Conservation (phyloP, 2,329 filamentous ascomycete genomes). For the Xylariaceae sp. region DNA sequence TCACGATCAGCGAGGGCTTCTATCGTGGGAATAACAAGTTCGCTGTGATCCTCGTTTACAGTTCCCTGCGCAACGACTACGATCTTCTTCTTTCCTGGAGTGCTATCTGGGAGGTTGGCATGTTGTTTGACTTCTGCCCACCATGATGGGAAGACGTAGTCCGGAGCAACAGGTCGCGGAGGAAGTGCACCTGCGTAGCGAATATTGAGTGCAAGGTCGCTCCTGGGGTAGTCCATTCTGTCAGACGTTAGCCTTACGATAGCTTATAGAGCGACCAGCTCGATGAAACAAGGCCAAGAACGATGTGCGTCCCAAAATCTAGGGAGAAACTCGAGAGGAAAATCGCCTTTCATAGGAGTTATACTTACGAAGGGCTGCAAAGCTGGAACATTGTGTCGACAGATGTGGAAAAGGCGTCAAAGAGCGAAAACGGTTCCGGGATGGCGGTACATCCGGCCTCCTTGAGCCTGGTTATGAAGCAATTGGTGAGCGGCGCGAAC, state of each 20-base stretch:
- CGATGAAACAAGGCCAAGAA: too few relatives aligned
- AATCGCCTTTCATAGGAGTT: too few relatives aligned
- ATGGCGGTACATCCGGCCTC: constrained; percentile 8
- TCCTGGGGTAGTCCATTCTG: constrained; percentile 31
- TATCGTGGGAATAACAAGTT: constrained; percentile 45
- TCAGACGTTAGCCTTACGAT: too few relatives aligned
- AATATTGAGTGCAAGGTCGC: constrained; percentile 35
- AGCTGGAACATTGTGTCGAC: constrained; percentile 35
- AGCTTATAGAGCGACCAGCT: too few relatives aligned
- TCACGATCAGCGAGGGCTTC: constrained; percentile 36
- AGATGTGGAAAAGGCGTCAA: constrained; percentile 27
- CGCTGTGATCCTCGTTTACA: constrained; percentile 33
- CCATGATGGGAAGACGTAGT: constrained; percentile 38
- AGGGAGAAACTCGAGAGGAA: too few relatives aligned
- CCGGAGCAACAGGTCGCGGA: constrained; percentile 26
- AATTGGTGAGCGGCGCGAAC: neutral
- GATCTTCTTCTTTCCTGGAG: constrained; percentile 32
- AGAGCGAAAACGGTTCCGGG: constrained; percentile 13
- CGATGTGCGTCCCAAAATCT: too few relatives aligned
- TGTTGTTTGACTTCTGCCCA: constrained; percentile 40
- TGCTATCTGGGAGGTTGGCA: constrained; percentile 8
- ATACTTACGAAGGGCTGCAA: constrained; percentile 26
- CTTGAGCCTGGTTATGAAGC: neutral
- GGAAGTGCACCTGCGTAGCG: constrained; percentile 42
- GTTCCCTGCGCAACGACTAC: constrained; percentile 48